Percentiles rank a stretch among this genome's conserved stretches.
Conservation (phyloP, 768 basidiomycete species). For the Xerocomellus dryophilus region DNA sequence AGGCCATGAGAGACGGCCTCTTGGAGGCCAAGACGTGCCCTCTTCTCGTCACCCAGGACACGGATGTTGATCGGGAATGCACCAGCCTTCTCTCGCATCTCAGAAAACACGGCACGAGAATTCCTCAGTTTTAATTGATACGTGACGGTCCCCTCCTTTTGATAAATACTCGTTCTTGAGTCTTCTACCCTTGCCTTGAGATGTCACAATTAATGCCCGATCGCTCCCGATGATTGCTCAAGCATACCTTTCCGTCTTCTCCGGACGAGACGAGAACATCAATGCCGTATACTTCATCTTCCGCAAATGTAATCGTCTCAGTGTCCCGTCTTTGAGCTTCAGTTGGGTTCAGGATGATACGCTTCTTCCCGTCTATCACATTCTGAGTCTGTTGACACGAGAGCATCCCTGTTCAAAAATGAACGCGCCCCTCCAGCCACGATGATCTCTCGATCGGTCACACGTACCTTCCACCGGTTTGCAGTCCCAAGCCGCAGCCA, state of each 20-base stretch:
- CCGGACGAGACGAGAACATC: constrained; percentile 87
- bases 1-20: constrained; percentile 95
- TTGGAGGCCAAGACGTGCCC: constrained; percentile 89
- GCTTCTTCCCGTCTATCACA: constrained; percentile 94
- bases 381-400: constrained; percentile 94
- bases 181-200: constrained; percentile 83
- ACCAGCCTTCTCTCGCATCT: constrained; percentile 97
- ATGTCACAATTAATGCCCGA: not conserved
- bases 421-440: not conserved
- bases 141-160: constrained; percentile 78
- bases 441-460: not conserved
- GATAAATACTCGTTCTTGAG: constrained; percentile 89
- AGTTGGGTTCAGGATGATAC: constrained; percentile 87
- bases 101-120: constrained; percentile 92
- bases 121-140: constrained; percentile 99
- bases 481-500: constrained; percentile 72
- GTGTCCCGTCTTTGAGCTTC: constrained; percentile 83
- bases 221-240: not conserved
- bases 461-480: constrained; percentile 88
- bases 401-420: constrained; percentile 67
- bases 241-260: constrained; percentile 81
- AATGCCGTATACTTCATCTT: constrained; percentile 93
- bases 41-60: constrained; percentile 91
- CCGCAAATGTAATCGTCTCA: constrained; percentile 81
- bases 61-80: constrained; percentile 98